Conservation (phyloP, 2,329 filamentous ascomycete genomes). For the Paecilomyces formosus region DNA sequence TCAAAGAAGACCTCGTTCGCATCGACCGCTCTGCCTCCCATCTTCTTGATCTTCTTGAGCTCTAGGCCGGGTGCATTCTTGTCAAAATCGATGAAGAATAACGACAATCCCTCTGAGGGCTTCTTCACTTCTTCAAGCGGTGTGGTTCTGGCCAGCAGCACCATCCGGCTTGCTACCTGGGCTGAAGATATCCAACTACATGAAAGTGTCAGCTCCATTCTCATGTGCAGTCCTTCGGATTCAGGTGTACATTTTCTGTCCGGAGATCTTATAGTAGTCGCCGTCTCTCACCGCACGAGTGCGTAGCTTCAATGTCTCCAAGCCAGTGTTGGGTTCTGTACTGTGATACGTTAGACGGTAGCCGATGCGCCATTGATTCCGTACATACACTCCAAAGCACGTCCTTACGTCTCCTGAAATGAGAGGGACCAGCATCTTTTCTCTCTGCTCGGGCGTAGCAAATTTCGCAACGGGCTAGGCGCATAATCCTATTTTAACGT, state of each 20-base stretch:
- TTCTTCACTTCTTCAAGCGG: slow-evolving; percentile 60
- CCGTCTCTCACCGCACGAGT: slow-evolving; percentile 58
- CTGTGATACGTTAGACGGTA: slow-evolving; percentile 9
- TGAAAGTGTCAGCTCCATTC: slow-evolving; percentile 3
- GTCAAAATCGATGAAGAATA: slow-evolving; percentile 76
- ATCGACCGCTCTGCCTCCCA: slow-evolving; percentile 75
- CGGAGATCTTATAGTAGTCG: slow-evolving; percentile 58
- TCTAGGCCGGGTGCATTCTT: slow-evolving; percentile 53
- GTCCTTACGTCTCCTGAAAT: slow-evolving; percentile 64
- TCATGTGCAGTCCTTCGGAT: neutral
- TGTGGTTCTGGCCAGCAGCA: slow-evolving; percentile 70
- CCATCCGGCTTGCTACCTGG: slow-evolving; percentile 76
- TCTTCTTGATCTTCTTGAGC: slow-evolving; percentile 69
- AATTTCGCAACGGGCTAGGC: slow-evolving; percentile 58
- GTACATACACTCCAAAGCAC: slow-evolving; percentile 62
- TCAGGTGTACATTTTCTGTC: slow-evolving; percentile 60
- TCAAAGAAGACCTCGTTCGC: slow-evolving; percentile 88
- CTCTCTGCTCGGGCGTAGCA: slow-evolving; percentile 57
- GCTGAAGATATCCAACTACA: slow-evolving; percentile 70
- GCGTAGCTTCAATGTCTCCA: slow-evolving; percentile 66
- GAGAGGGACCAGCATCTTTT: slow-evolving; percentile 60
- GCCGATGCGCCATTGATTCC: neutral
- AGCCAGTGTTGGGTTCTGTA: slow-evolving; percentile 73
- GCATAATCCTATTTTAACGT: neutral
- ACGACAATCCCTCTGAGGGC: slow-evolving; percentile 65